These are phyloP conservation scores for Suhomyces bokatorum DNA, from an alignment of 1,139 yeast genomes.

Conservation along the genomic window DNA sequence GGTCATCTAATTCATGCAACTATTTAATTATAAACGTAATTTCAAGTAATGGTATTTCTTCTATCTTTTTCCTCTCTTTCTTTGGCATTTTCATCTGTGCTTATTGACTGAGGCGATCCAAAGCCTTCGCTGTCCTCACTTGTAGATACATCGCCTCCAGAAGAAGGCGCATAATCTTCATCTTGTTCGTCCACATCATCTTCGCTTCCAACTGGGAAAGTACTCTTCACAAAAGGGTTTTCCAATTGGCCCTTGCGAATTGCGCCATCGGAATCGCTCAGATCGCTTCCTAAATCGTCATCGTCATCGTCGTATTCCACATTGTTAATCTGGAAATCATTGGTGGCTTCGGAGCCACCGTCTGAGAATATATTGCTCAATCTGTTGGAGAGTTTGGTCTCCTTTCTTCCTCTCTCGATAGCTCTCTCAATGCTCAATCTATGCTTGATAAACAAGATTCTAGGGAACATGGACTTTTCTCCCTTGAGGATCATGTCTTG, in stretches of 20 bases:
- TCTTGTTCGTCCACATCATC: slow-evolving; percentile 16
- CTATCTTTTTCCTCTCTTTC: slow-evolving; percentile 1
- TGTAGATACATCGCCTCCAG: slow-evolving; percentile 6
- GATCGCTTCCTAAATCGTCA: slow-evolving; percentile 21
- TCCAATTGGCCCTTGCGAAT: no score
- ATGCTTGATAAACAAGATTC: slow-evolving; percentile 62
- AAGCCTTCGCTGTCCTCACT: slow-evolving; percentile 7
- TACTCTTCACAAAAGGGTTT: no score
- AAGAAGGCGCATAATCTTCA: slow-evolving; percentile 15
- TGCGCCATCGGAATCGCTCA: slow-evolving; percentile 20
- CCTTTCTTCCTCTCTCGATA: slow-evolving; percentile 51
- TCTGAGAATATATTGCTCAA: slow-evolving; percentile 11
- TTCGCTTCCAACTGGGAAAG: slow-evolving; percentile 12
- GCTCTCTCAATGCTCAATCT: slow-evolving; percentile 64
- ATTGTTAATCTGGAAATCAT: slow-evolving; percentile 14
- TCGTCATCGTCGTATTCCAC: slow-evolving; percentile 21
- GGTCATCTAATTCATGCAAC: neutral
- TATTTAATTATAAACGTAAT: neutral
- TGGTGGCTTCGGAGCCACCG: slow-evolving; percentile 5
- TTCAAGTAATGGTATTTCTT: slow-evolving; percentile 10
- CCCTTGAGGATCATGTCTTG: slow-evolving; percentile 61
- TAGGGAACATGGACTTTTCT: slow-evolving; percentile 66
- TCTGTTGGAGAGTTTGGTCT: slow-evolving; percentile 20
- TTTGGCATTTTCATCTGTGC: neutral
- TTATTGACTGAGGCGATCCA: neutral